These are phyloP conservation scores for Saitozyma podzolica DNA, from an alignment of 768 basidiomycete species.

Conservation along the genomic window DNA sequence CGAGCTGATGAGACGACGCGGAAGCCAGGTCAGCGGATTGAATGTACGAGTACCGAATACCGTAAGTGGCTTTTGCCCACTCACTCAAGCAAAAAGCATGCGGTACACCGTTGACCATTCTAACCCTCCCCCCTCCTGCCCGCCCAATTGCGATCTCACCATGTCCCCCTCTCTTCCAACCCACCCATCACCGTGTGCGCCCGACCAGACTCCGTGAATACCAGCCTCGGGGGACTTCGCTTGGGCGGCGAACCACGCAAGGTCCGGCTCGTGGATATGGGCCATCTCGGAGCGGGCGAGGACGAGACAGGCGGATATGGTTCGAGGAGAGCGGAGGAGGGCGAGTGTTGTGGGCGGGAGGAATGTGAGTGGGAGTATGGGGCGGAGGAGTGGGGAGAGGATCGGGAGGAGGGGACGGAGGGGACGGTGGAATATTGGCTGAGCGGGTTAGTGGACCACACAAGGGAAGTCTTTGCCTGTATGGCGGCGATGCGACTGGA, in stretches of 20 bases:
- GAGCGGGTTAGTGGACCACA: conserved; percentile 56
- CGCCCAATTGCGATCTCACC: conserved; percentile 56
- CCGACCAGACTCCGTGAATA: conserved; percentile 61
- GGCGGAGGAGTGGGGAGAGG: conserved; percentile 57
- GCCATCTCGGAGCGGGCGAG: conserved; percentile 74
- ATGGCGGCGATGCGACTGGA: not conserved
- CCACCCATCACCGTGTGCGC: conserved; percentile 66
- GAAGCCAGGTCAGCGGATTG: conserved; percentile 7
- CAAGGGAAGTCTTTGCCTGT: conserved; percentile 28
- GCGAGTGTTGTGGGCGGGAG: conserved; percentile 49
- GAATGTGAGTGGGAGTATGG: conserved; percentile 56
- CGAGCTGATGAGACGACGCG: conserved; percentile 4
- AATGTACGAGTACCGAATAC: not conserved
- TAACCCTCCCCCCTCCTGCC: conserved; percentile 53
- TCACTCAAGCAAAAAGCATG: conserved; percentile 75
- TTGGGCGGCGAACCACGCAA: conserved; percentile 52
- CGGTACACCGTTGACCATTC: conserved; percentile 60
- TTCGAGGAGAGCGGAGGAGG: conserved; percentile 60
- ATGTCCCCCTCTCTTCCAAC: conserved; percentile 62
- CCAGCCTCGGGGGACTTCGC: conserved; percentile 45
- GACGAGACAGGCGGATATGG: conserved; percentile 60
- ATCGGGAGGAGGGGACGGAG: conserved; percentile 54
- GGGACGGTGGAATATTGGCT: conserved; percentile 56
- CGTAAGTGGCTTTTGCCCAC: conserved; percentile 44
- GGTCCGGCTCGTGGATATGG: conserved; percentile 61